phyloP scores from a whole-genome alignment of 257 asterid genomes.

The Solanum verrucosum region DNA sequence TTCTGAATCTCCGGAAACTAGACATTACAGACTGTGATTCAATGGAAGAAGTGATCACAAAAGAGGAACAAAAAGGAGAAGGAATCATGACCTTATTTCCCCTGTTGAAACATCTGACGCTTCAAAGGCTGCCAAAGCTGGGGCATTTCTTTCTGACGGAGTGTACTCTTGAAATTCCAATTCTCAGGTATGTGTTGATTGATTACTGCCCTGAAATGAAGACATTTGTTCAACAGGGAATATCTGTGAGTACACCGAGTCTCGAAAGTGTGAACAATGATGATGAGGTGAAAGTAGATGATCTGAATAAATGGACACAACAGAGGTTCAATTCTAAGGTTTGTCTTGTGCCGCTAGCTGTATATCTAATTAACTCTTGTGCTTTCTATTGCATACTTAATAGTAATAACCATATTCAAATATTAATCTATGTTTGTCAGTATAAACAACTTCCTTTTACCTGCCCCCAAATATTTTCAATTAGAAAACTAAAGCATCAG shows the following conservation, averaged over 20 bases:
- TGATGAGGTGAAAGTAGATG: neutral
- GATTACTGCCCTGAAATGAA: neutral
- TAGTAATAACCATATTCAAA: neutral
- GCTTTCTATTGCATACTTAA: neutral
- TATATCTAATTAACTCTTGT: neutral
- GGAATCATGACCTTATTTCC: neutral
- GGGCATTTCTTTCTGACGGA: neutral
- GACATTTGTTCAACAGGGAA: neutral
- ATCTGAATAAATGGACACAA: neutral
- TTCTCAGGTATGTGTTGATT: neutral
- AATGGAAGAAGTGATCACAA: neutral
- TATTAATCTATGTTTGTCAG: neutral
- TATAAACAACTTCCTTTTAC: neutral
- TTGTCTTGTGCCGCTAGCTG: neutral
- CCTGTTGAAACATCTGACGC: neutral
- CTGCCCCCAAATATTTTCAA: neutral
- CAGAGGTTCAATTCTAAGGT: neutral
- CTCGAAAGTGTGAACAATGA: neutral
- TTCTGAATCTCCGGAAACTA: neutral
- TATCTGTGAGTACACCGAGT: neutral
- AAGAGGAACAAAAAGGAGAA: neutral
- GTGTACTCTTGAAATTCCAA: neutral
- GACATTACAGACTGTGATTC: neutral
- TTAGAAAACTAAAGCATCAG: neutral
- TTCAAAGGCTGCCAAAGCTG: neutral